Evolutionary conservation across 345 rosid species (phyloP), one percentile per base, ranked within the genome.

Genomic region (Gossypioides kirkii): DNA sequence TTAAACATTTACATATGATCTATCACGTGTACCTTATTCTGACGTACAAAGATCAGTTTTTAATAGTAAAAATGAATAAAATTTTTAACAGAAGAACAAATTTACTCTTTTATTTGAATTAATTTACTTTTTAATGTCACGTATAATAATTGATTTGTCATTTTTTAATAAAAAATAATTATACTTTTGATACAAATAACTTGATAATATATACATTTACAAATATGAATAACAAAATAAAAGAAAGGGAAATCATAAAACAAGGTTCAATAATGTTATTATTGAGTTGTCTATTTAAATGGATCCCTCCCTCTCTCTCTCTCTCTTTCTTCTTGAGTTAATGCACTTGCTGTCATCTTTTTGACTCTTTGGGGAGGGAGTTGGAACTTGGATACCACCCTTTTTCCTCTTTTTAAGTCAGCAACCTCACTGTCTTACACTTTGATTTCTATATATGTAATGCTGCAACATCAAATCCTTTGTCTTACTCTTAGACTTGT

Each of bases 341-440:
- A 89, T 91, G 89, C 84, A 52, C 72, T 81, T 81, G 86, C 87
- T 79, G 85, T 82, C 83, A 76, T 82, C 85, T 81, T 69, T 55
- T 77, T 86, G 85, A 82, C 84, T 71, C 77, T 82, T 72, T 71
- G 63, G 70, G 45, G 56, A 3, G 71, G 58, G 43, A 68, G 72
- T 23, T 23, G 56, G 59, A 50, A 17, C 60, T 55, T 54, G 17
- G 18, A 22, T 8, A 3, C 14, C 38, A 17, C 65, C 76, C 65
- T 70, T 75, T 74, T 64, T 1, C 61, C 46, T 43, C 73, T 72
- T 70, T n/a, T 70, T 74, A 78, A 84, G 87, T 88, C 93, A 84
- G 59, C 60, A 67, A 77, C 71, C 61, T 26, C 32, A 22, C 65
- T 52, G 58, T 28, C 32, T 23, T 32, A 38, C 50, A 46, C 74